A percentile compares a stretch with the other conserved stretches of the same genome.
phyloP scores from a whole-genome alignment of 2,329 filamentous ascomycete species.

The Claviceps capensis region DNA sequence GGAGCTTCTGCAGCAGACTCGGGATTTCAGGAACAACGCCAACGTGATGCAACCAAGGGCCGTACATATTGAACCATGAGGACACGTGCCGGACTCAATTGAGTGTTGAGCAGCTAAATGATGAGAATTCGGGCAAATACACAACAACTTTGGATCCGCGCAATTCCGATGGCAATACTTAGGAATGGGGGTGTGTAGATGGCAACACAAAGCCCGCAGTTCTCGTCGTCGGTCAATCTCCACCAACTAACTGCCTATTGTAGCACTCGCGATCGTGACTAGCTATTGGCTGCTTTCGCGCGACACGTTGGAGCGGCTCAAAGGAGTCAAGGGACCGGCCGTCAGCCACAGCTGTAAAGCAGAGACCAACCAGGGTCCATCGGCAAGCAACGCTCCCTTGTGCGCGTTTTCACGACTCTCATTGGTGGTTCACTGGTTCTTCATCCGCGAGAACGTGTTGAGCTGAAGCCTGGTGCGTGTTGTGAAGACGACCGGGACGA shows the following conservation, averaged over 20 bases:
- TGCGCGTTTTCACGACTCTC: not conserved
- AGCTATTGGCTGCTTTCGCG: not conserved
- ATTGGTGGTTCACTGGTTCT: constrained; percentile 1
- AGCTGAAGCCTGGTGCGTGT: no score
- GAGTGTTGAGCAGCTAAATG: not conserved
- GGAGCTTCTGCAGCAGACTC: not conserved
- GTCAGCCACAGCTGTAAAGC: not conserved
- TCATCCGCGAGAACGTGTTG: not conserved
- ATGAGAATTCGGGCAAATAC: not conserved
- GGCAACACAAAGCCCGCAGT: not conserved
- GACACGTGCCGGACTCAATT: constrained; percentile 2
- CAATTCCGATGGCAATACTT: not conserved
- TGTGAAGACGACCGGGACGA: no score
- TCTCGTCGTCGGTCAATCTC: not conserved
- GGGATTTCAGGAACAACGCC: not conserved
- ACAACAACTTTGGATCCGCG: not conserved
- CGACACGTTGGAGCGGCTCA: no score
- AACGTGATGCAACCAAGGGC: constrained; percentile 1
- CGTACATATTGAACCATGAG: constrained; percentile 1
- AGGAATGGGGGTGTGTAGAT: not conserved
- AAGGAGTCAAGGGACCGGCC: no score
- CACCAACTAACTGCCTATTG: not conserved
- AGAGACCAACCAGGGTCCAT: not conserved
- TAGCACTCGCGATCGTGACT: constrained; percentile 1
- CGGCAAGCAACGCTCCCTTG: not conserved